Evolutionary conservation across 2,329 filamentous ascomycete species (phyloP), one percentile per base, ranked within the genome.

Genomic region (Purpureocillium lavendulum): DNA sequence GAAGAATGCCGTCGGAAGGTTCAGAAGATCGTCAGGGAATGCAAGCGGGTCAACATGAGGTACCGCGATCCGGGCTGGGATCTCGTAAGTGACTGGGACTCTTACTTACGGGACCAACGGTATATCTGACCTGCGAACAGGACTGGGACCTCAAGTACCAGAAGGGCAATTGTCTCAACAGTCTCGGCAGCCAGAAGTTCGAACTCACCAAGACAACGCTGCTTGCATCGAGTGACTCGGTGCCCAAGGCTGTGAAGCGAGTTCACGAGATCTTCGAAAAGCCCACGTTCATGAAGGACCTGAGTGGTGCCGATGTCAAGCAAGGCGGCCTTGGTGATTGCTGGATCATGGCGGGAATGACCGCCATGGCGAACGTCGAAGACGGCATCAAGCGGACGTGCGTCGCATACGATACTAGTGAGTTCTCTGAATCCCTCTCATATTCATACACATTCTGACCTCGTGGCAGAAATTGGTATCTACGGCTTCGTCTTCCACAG

Each of bases 401-500:
- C 51, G 83, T 94, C 24, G 83, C 80, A 34, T 79, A 83, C 33
- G 77, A 94, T 49, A 76, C 74, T 9, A 70, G 67, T 68, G 54
- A 52, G 66, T 61, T 17, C 18, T 7, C 3, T n/a, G n/a, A n/a
- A n/a, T n/a, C n/a, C n/a, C n/a, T n/a, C n/a, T n/a, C n/a, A n/a
- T n/a, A n/a, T n/a, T n/a, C n/a, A n/a, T n/a, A n/a, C n/a, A n/a
- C 21, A 26, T 26, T 10, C 10, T 26, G 10, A 26, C 21, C 21
- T 6, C 21, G 21, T 5, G 6, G 21, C 33, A 60, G 57, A 59
- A 46, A 80, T 92, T 37, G 87, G 87, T 8, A 87, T 94, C 4
- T 94, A 94, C 52, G 87, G 87, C 1, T 94, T 94, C 53, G 85
- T 94, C 36, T 94, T 94, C 56, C 85, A 84, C 56, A 70, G 87